Base-by-base conservation (phyloP, 768 basidiomycete species). In the Mycena floridula region DNA sequence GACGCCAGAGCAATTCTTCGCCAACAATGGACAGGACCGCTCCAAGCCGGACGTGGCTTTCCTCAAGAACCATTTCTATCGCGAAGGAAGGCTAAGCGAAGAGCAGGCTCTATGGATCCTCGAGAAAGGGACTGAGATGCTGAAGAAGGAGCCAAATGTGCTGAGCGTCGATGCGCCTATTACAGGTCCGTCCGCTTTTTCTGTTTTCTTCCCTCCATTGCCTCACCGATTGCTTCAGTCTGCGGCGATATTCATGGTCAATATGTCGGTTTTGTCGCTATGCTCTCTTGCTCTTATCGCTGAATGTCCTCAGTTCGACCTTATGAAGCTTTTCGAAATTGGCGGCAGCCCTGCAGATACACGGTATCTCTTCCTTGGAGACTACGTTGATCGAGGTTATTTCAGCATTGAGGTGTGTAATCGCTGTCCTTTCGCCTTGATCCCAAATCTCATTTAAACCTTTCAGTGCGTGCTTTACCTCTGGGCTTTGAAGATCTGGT, bases 401-500 rank as follows among this genome's bases (percentile, higher is more conserved):
- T 93, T 93, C 65, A 90, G 88, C 55, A 90, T 93, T 53, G 91
- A 93, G 74, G 90, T 87, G 42, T 42, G 71, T 54, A n/a, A 15
- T 40, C 42, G 32, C 15, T 44, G 37, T 30, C 25, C 40, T 36
- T 40, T 42, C 41, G 35, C 42, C 37, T 25, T 38, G 12, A 32
- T 38, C 22, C 21, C 32, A 11, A 38, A 40, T 46, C 5, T 7
- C n/a, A 27, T 42, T 20, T 20, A 12, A 40, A 27, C 38, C 25
- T 25, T 56, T 57, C 62, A 98, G 94, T 98, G 95, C 61, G 95
- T 98, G 16, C 70, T 98, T 37, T 99, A 99, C 64, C 76, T 99
- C 23, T 99, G 94, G 94, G 79, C 92, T 2, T 74, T 99, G 63
- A 99, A 99, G 73, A 97, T 99, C 62, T 97, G 95, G 93, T 98